Percentiles rank a stretch among this genome's conserved stretches.
Conservation (phyloP, 495 filamentous ascomycete genomes). For the Lentithecium fluviatile region DNA sequence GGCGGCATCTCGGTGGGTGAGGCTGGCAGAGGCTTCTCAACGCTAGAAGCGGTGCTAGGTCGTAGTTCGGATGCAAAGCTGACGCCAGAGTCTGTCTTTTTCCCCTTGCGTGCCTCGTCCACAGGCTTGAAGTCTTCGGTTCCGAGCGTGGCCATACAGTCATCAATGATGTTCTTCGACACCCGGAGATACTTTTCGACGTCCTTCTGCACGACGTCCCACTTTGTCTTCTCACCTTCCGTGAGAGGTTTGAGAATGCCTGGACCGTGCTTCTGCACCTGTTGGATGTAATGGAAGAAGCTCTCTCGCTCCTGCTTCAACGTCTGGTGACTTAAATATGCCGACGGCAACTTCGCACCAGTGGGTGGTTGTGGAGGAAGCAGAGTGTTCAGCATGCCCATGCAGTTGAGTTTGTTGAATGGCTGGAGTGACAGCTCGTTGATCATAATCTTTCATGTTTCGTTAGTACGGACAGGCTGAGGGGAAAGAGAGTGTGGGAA, state of each 20-base stretch:
- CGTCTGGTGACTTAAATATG: constrained; percentile 54
- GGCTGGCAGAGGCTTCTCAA: constrained; percentile 28
- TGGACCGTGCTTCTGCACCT: constrained; percentile 59
- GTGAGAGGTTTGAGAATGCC: constrained; percentile 57
- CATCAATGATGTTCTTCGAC: constrained; percentile 61
- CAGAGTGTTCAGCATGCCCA: constrained; percentile 77
- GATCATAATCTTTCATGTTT: constrained; percentile 56
- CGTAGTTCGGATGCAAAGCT: constrained; percentile 51
- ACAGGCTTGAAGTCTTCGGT: constrained; percentile 47
- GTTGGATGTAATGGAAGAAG: constrained; percentile 66
- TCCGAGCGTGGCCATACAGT: constrained; percentile 54
- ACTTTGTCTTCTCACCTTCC: constrained; percentile 55
- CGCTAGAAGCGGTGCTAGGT: constrained; percentile 22
- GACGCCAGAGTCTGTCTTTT: constrained; percentile 65
- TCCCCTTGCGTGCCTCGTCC: constrained; percentile 44
- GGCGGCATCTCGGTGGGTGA: constrained; percentile 36
- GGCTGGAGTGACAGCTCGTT: constrained; percentile 67
- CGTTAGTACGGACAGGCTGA: no score
- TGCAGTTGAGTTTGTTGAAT: constrained; percentile 67
- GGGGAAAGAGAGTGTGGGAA: constrained; percentile 10
- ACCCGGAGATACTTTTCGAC: constrained; percentile 62
- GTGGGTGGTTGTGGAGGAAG: constrained; percentile 55
- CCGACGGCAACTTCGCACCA: constrained; percentile 46
- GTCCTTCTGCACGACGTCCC: constrained; percentile 54
- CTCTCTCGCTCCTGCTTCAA: constrained; percentile 60